Evolutionary conservation across 164 flowering plant species (phyloP).

Genomic region (grape (Vitis vinifera)): ASM3070453v1 NC_081808.1:4410001-4410500

Average conservation of each 20-base stretch:
- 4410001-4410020: constrained; percentile 4
- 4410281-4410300: too few species aligned
- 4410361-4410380: too few species aligned
- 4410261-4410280: neutral
- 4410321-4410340: too few species aligned
- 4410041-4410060: neutral
- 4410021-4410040: neutral
- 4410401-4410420: too few species aligned
- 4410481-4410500: too few species aligned
- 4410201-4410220: too few species aligned
- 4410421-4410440: too few species aligned
- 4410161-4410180: neutral
- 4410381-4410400: too few species aligned
- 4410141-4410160: constrained; percentile 3
- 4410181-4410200: neutral
- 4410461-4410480: too few species aligned
- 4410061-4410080: neutral
- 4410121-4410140: neutral
- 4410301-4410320: too few species aligned
- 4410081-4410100: neutral
- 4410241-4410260: neutral
- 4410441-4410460: too few species aligned
- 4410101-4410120: neutral
- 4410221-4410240: neutral
- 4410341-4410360: too few species aligned